Conservation (phyloP, 257 asterid species). For the Buddleja alternifolia region DNA sequence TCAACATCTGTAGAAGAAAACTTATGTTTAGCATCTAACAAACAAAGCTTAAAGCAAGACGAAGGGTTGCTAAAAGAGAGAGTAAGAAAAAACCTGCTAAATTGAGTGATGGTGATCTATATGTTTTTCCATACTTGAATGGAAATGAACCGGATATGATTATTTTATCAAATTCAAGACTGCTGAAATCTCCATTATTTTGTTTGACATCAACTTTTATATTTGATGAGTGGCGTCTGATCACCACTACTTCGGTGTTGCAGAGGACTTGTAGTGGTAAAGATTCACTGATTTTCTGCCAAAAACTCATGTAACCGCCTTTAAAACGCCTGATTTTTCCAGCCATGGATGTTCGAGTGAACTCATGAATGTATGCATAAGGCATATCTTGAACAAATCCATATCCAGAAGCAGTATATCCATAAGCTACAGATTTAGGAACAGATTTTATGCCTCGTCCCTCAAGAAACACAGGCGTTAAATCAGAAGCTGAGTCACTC, state of each 20-base stretch:
- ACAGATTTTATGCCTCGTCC: constrained; percentile 55
- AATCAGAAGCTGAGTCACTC: constrained; percentile 63
- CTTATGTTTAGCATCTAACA: constrained; percentile 12
- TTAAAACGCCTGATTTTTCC: constrained; percentile 81
- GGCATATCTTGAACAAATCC: constrained; percentile 87
- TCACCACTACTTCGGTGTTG: constrained; percentile 58
- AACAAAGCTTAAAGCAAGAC: background rate
- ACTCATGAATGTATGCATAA: constrained; percentile 78
- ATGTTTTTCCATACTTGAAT: constrained; percentile 54
- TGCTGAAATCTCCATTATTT: constrained; percentile 34
- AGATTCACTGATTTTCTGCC: constrained; percentile 62
- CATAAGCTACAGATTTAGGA: constrained; percentile 80
- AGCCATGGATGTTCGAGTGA: constrained; percentile 82
- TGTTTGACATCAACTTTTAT: constrained; percentile 41
- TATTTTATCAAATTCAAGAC: constrained; percentile 62
- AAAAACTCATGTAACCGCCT: constrained; percentile 77
- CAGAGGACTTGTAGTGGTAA: constrained; percentile 62
- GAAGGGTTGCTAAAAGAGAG: background rate
- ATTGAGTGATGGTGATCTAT: constrained; percentile 49
- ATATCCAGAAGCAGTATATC: constrained; percentile 88
- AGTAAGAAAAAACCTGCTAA: constrained; percentile 36
- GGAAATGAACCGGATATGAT: constrained; percentile 79
- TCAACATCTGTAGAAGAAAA: constrained; percentile 42
- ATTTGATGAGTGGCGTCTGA: constrained; percentile 48
- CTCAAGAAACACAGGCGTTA: constrained; percentile 66